These are phyloP conservation scores for Diplogelasinospora grovesii DNA, from an alignment of 495 filamentous ascomycete species.

Conservation along the genomic window DNA sequence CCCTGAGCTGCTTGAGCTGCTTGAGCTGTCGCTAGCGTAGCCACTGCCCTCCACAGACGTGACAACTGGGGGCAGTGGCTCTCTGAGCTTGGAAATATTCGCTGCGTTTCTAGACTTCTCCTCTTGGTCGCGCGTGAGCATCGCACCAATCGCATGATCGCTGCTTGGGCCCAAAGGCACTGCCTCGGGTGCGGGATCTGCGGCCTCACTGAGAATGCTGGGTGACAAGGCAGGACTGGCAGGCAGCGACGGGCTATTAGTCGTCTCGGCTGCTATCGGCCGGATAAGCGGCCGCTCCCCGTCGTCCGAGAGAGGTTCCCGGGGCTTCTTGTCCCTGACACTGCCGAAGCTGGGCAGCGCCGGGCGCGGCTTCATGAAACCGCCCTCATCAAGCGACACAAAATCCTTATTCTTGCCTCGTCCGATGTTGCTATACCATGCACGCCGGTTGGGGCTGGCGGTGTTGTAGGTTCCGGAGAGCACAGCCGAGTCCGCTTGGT, in stretches of 20 bases:
- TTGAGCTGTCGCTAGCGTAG: conserved; percentile 44
- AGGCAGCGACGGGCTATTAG: conserved; percentile 13
- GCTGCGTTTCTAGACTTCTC: conserved; percentile 36
- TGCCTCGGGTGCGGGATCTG: conserved; percentile 5
- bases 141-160: conserved; percentile 57
- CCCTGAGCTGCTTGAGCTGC: conserved; percentile 11
- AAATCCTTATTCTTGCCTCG: conserved; percentile 43
- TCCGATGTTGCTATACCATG: conserved; percentile 50
- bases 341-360: conserved; percentile 81
- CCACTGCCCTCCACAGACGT: conserved; percentile 57
- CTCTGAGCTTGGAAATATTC: conserved; percentile 42
- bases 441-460: conserved; percentile 36
- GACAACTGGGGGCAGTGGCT: conserved; percentile 60
- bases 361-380: conserved; percentile 68
- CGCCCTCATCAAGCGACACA: conserved; percentile 49
- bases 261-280: conserved; percentile 31
- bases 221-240: not conserved
- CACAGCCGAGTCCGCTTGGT: conserved; percentile 42
- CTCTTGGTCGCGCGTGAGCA: conserved; percentile 45
- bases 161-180: conserved; percentile 43
- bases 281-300: conserved; percentile 47
- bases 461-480: conserved; percentile 45
- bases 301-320: conserved; percentile 20
- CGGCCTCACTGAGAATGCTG: not conserved
- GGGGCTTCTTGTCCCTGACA: conserved; percentile 49